Conservation (phyloP, 2,329 filamentous ascomycete species). For the Botryotinia narcissicola region DNA sequence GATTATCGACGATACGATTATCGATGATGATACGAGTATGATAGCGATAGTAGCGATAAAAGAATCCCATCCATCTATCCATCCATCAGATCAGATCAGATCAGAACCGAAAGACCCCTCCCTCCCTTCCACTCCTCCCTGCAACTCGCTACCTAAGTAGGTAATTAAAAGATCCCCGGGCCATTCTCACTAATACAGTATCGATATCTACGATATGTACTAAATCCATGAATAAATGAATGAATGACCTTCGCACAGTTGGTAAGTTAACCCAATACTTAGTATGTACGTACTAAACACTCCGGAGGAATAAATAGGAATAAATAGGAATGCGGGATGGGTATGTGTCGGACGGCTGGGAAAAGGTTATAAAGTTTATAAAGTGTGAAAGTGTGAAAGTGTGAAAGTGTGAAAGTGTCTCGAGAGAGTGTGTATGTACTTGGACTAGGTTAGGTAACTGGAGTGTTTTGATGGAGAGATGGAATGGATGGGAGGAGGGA, state of each 20-base stretch:
- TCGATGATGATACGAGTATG: neutral
- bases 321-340: neutral
- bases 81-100: too few relatives aligned
- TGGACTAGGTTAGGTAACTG: too few relatives aligned
- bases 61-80: neutral
- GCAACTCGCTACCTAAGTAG: neutral
- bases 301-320: neutral
- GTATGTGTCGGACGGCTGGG: neutral
- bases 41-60: neutral
- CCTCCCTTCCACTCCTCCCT: too few relatives aligned
- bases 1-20: neutral
- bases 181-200: too few relatives aligned
- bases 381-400: neutral
- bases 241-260: neutral
- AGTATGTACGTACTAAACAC: neutral
- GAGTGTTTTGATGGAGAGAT: too few relatives aligned
- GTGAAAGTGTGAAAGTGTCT: neutral
- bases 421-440: too few relatives aligned
- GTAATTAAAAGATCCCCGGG: too few relatives aligned
- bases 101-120: neutral
- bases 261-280: too few relatives aligned
- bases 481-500: too few relatives aligned
- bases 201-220: too few relatives aligned
- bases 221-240: neutral
- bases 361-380: neutral